Evolutionary conservation across 2,329 filamentous ascomycete species (phyloP).

Genomic region (Apiospora malaysiana): DNA sequence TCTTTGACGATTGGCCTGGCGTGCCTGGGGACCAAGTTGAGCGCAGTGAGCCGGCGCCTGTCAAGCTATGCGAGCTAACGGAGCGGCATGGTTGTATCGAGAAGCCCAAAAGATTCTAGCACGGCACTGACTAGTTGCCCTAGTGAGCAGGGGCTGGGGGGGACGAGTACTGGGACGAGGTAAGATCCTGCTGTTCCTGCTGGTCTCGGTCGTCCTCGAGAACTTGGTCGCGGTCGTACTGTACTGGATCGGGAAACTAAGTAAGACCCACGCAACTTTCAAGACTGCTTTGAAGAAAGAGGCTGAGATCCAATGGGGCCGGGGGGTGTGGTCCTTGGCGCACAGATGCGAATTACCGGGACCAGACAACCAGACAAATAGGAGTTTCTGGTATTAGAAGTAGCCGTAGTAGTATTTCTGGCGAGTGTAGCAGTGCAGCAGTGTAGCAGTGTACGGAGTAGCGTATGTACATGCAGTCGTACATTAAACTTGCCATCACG

Average conservation of each 20-base stretch:
- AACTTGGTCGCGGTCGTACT: neutral
- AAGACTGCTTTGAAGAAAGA: neutral
- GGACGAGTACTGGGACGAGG: neutral
- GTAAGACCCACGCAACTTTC: neutral
- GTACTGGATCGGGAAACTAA: neutral
- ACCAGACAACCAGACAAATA: neutral
- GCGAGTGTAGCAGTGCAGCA: no score
- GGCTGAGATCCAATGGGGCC: slow-evolving; percentile 11
- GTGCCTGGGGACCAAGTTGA: slow-evolving; percentile 22
- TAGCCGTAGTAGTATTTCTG: no score
- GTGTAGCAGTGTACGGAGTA: no score
- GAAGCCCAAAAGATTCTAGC: slow-evolving; percentile 20
- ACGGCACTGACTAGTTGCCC: slow-evolving; percentile 1
- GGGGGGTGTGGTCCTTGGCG: slow-evolving; percentile 8
- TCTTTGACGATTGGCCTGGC: slow-evolving; percentile 40
- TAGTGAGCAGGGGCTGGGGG: neutral
- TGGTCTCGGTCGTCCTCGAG: neutral
- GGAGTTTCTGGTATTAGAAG: no score
- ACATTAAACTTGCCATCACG: neutral
- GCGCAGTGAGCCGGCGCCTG: slow-evolving; percentile 33
- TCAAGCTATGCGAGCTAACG: slow-evolving; percentile 38
- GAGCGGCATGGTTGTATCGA: slow-evolving; percentile 33
- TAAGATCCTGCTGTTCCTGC: neutral
- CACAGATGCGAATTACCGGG: slow-evolving; percentile 2
- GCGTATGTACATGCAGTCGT: neutral